Conservation (phyloP, 441 rosid species). For the Rhodomyrtus psidioides region DNA sequence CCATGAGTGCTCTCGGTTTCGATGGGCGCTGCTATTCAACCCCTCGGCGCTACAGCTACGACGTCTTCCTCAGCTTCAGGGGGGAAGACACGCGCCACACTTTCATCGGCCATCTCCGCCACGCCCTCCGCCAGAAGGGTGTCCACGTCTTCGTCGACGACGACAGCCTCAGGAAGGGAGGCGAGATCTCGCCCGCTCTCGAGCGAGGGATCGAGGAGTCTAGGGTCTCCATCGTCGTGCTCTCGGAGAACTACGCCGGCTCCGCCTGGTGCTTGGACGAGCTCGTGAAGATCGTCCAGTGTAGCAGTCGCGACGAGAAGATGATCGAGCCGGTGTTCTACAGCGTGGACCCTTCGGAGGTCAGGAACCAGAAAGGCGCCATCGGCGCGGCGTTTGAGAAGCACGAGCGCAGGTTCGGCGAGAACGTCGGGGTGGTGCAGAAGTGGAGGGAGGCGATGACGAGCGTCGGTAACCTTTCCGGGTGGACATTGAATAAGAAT, state of each 20-base stretch:
- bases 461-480: background rate
- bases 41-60: background rate
- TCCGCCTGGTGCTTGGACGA: background rate
- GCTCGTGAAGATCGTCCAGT: background rate
- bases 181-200: background rate
- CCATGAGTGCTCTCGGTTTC: background rate
- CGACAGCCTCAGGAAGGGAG: background rate
- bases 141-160: background rate
- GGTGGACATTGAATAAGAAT: background rate
- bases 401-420: background rate
- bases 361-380: background rate
- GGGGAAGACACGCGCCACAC: background rate
- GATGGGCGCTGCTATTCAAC: background rate
- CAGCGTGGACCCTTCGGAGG: background rate
- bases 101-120: background rate
- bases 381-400: background rate
- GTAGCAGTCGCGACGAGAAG: background rate
- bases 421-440: background rate
- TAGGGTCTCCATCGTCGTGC: background rate
- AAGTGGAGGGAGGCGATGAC: background rate
- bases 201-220: background rate
- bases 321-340: background rate
- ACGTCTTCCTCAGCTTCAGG: background rate
- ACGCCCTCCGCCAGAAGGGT: background rate
- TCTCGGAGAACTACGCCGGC: background rate